Conservation (phyloP, 2,329 filamentous ascomycete species). For the Xylariaceae sp. region DNA sequence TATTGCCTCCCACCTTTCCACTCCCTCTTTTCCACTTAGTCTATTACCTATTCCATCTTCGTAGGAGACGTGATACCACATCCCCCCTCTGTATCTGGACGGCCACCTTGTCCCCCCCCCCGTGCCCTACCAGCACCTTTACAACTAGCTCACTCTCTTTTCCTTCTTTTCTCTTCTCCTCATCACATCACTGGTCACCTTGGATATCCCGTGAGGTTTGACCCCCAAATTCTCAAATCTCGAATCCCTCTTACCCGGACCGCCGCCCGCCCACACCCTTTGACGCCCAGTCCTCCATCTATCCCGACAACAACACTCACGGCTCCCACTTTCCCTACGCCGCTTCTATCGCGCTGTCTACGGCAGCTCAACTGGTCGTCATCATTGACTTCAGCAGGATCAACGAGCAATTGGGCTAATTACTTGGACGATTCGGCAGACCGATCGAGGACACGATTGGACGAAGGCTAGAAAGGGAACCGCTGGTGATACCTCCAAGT, state of each 20-base stretch:
- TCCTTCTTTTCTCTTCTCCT: conserved; percentile 10
- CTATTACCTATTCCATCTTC: conserved; percentile 19
- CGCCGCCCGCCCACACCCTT: conserved; percentile 4
- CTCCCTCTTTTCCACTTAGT: conserved; percentile 17
- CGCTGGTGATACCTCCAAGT: background rate
- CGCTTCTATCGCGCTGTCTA: conserved; percentile 5
- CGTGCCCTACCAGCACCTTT: conserved; percentile 15
- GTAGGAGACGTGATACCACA: conserved; percentile 25
- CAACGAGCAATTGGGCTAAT: background rate
- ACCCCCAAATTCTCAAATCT: conserved; percentile 23
- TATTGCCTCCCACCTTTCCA: conserved; percentile 27
- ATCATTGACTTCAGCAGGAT: background rate
- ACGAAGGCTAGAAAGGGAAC: conserved; percentile 7
- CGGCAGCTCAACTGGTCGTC: background rate
- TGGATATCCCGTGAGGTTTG: background rate
- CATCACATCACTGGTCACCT: conserved; percentile 10
- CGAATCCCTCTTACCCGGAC: conserved; percentile 11
- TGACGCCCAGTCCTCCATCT: conserved; percentile 4
- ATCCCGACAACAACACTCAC: background rate
- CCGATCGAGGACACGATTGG: background rate
- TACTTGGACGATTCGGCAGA: conserved; percentile 1
- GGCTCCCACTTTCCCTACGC: background rate
- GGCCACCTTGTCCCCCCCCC: conserved; percentile 14
- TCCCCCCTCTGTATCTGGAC: conserved; percentile 9
- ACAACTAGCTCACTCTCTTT: conserved; percentile 14